Percentiles rank a stretch among this genome's conserved stretches.
Conservation (phyloP, 192 early-diverging fungal genomes). For the Podila minutissima region DNA sequence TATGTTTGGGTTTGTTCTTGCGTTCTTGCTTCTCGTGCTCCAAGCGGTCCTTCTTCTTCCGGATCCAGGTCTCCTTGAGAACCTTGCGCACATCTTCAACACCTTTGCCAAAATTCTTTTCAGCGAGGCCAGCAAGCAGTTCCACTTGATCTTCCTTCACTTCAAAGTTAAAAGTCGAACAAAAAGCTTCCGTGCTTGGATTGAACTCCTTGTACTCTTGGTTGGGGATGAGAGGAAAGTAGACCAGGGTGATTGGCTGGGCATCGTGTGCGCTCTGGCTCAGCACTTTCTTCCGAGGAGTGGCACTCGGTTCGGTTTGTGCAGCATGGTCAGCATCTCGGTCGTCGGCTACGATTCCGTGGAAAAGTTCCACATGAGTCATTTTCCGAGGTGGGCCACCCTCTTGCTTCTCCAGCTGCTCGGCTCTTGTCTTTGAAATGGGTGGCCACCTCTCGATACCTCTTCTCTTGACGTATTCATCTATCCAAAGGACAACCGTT, state of each 20-base stretch:
- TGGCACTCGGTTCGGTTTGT: conserved; percentile 26
- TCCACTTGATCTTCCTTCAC: conserved; percentile 73
- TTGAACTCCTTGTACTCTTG: conserved; percentile 67
- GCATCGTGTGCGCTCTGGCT: not conserved
- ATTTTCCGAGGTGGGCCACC: conserved; percentile 58
- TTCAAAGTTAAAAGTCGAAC: conserved; percentile 75
- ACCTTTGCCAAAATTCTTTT: conserved; percentile 52
- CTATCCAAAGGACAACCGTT: conserved; percentile 23
- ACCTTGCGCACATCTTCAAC: conserved; percentile 40
- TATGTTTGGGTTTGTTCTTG: not conserved
- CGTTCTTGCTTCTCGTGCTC: conserved; percentile 28
- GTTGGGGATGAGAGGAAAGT: conserved; percentile 75
- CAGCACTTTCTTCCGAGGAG: not conserved
- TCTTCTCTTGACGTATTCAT: conserved; percentile 67
- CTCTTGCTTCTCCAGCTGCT: conserved; percentile 37
- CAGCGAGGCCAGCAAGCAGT: conserved; percentile 64
- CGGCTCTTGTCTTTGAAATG: conserved; percentile 35
- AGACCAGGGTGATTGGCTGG: conserved; percentile 62
- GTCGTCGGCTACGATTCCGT: conserved; percentile 49
- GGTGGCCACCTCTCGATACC: conserved; percentile 69
- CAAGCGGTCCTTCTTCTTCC: conserved; percentile 39
- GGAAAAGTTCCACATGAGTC: conserved; percentile 54
- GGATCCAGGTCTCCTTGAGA: conserved; percentile 49
- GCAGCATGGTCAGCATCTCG: conserved; percentile 50
- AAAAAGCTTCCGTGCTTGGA: conserved; percentile 71